phyloP scores from a whole-genome alignment of 2,329 filamentous ascomycete genomes.

The Monosporascus sp. region DNA sequence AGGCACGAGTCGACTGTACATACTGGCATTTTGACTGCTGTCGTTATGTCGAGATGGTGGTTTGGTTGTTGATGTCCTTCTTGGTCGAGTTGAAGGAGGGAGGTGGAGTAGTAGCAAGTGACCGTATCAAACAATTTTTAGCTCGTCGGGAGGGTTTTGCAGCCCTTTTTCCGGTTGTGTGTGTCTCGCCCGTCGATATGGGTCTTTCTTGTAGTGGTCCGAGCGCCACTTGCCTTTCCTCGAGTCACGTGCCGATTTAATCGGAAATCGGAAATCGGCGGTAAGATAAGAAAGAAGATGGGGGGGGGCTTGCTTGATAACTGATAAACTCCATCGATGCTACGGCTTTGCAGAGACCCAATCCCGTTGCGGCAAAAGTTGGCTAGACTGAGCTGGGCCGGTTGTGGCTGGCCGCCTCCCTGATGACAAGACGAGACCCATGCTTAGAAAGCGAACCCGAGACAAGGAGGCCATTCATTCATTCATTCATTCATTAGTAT shows the following conservation, averaged over 20 bases:
- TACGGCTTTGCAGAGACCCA: background rate
- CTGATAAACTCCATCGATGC: no score
- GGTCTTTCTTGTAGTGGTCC: background rate
- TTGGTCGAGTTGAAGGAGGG: conserved; percentile 10
- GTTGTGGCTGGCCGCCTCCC: background rate
- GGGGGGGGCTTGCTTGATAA: background rate
- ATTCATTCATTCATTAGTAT: background rate
- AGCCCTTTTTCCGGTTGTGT: background rate
- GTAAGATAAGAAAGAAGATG: background rate
- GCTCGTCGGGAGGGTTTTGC: background rate
- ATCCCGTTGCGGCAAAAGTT: background rate
- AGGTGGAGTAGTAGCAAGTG: conserved; percentile 17
- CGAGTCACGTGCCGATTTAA: background rate
- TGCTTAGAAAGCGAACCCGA: background rate
- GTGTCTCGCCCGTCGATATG: background rate
- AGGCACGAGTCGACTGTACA: conserved; percentile 12
- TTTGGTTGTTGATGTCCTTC: conserved; percentile 17
- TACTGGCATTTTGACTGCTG: conserved; percentile 39
- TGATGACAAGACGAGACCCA: background rate
- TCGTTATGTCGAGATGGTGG: conserved; percentile 30
- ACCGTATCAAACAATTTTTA: background rate
- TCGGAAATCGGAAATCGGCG: background rate
- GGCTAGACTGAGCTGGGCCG: background rate
- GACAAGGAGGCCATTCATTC: background rate
- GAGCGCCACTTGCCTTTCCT: background rate